phyloP scores from a whole-genome alignment of 768 basidiomycete species.

The Dioszegia aurantiaca region DNA sequence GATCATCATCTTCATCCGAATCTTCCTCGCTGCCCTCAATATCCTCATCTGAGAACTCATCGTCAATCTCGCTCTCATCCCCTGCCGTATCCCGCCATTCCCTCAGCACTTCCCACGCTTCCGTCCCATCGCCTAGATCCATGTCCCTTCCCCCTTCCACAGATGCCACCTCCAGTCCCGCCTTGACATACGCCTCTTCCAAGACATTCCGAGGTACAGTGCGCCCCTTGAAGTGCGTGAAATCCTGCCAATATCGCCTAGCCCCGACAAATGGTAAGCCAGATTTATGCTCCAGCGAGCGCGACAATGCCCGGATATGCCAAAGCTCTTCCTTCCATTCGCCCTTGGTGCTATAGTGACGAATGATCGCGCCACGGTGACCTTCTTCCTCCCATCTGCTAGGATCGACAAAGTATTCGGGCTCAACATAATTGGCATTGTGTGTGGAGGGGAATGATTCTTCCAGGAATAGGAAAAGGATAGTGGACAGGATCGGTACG shows the following conservation, averaged over 20 bases:
- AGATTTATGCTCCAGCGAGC: not conserved
- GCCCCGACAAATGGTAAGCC: not conserved
- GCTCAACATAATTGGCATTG: not conserved
- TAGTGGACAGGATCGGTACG: not conserved
- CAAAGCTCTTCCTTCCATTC: not conserved
- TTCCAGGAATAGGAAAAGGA: conserved; percentile 3
- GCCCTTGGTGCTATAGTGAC: not conserved
- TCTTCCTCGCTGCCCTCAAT: not conserved
- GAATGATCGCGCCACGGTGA: conserved; percentile 7
- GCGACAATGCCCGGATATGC: conserved; percentile 6
- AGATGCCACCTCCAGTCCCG: not conserved
- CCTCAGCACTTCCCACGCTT: not conserved
- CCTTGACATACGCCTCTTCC: conserved; percentile 3
- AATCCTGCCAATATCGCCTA: not conserved
- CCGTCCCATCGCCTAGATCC: not conserved
- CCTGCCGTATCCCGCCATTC: conserved; percentile 14
- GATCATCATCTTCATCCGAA: conserved; percentile 8
- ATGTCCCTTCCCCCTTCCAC: not conserved
- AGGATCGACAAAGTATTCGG: not conserved
- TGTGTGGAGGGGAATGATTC: not conserved
- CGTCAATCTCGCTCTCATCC: conserved; percentile 12
- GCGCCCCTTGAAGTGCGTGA: not conserved
- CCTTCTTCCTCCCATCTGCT: conserved; percentile 3
- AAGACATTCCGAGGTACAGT: conserved; percentile 1
- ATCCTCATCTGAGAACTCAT: conserved; percentile 13